Evolutionary conservation across 1,139 yeast genomes (phyloP), one percentile per base, ranked within the genome.

Genomic region (Yamadazyma atlantica): DNA sequence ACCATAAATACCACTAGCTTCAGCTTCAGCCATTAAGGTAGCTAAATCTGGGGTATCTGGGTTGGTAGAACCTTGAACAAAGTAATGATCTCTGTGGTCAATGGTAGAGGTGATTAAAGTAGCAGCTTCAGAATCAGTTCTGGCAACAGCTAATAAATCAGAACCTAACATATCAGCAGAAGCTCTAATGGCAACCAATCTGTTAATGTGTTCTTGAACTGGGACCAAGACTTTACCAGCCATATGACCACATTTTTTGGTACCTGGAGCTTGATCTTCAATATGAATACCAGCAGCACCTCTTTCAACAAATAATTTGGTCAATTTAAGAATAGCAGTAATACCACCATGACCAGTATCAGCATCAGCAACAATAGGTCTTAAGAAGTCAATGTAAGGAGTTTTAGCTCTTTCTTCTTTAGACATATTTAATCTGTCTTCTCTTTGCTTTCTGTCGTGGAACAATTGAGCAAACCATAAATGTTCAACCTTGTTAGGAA

Each of bases 301-400:
- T 58, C 95, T 84, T 73, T 92, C 97, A 54, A 92, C 88, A 62
- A 90, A 92, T 82, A 92, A 74, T 73, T 92, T 92, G 60, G 97
- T 89, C 64, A 90, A 80, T 71, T 90, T 90, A 72, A 88, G 85
- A 53, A 89, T 88, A 44, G 97, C 97, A 45, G 97, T 89, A 55
- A 90, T 75, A 62, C 97, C 97, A 66, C 98, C 98, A 66, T 92
- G 97, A 53, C 98, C 98, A 46, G 97, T 92, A 66, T 90, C 98
- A 50, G 94, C 98, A 62, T 90, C 98, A 39, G 97, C 97, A 55
- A 90, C 78, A 55, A 90, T 87, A 40, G 98, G 98, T 58, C 97
- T 80, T 63, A 90, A 69, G 67, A 86, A 90, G 71, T 90, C 97
- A 42, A 73, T 83, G 59, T 77, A 75, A 27, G 78, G 78, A 39